Evolutionary conservation across 805 yeast genomes (phyloP), one percentile per base, ranked within the genome.

Genomic region (Suhomyces tanzawaensis): DNA sequence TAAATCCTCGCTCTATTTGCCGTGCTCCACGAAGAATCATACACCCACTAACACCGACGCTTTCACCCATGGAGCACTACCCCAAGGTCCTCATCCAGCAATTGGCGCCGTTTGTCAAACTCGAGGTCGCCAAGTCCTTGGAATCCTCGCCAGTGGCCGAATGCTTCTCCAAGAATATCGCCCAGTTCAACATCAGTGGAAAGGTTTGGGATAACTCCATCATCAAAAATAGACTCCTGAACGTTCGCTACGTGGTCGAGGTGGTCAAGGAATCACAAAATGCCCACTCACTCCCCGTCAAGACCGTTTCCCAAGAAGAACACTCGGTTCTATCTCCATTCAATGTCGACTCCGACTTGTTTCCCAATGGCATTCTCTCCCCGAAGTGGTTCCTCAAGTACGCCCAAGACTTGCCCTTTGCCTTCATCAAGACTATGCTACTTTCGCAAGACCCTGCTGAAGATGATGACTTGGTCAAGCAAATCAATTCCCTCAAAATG

Each of bases 301-400:
- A 34, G 15, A 3, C 9, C 23, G 19, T 9, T 7, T 13, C 25
- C 4, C 13, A 24, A 11, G 47, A 43, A 4, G 43, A 32, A 3
- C 71, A 66, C 39, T 58, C 67, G n/a, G 34, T 27, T 4, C 34
- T 57, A 4, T 67, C 73, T 1, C 74, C 74, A 1, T 67, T 69
- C 48, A 55, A 64, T 35, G 40, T 51, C 2, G 35, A 47, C n/a
- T 66, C 67, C 1, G 60, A 53, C 32, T 39, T 56, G 25, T 57
- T 41, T 26, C 62, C 62, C 21, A 56, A 54, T 33, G 61, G 62
- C 3, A 48, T 57, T 11, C 37, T 69, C 4, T 55, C 66, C 9
- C 37, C 39, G 3, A 45, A 46, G 23, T 69, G 74, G 74, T 57
- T 69, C 34, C 36, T 40, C 22, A 69, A 66, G 46, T 69, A 69